A percentile compares a stretch with the other conserved stretches of the same genome.
phyloP scores from a whole-genome alignment of 225 moss, liverwort and hornwort genomes.

The Anthoceros angustus region DNA sequence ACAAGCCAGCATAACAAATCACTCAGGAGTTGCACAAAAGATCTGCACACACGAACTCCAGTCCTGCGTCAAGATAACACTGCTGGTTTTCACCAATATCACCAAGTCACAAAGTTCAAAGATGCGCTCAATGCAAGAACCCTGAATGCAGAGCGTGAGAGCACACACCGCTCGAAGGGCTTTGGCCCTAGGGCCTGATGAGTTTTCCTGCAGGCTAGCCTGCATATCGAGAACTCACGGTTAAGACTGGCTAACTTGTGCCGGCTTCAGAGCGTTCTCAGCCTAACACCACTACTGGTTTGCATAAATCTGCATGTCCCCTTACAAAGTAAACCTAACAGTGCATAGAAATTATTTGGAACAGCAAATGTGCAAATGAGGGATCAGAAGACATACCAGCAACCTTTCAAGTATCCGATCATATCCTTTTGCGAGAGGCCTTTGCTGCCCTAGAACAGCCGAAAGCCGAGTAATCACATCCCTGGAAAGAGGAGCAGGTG shows the following conservation, averaged over 20 bases:
- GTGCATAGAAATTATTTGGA: not conserved
- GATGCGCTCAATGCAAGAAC: not conserved
- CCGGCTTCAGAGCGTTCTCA: not conserved
- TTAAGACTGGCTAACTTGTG: not conserved
- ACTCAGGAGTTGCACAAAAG: not conserved
- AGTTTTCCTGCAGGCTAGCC: slow-evolving; percentile 84
- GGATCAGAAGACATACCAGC: slow-evolving; percentile 25
- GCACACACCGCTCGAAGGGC: slow-evolving; percentile 70
- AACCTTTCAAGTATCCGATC: slow-evolving; percentile 90
- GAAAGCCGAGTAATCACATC: slow-evolving; percentile 53
- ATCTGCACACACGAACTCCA: slow-evolving; percentile 4
- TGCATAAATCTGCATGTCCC: too few relatives aligned
- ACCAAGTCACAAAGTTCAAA: not conserved
- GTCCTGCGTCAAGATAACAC: not conserved
- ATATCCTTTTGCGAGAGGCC: slow-evolving; percentile 84
- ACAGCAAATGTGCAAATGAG: not conserved
- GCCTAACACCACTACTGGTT: too few relatives aligned
- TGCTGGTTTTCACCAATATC: not conserved
- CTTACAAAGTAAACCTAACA: not conserved
- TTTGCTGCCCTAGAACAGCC: slow-evolving; percentile 62
- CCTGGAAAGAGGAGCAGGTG: slow-evolving; percentile 46
- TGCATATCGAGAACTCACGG: slow-evolving; percentile 7
- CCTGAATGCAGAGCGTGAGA: not conserved
- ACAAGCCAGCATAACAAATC: not conserved
- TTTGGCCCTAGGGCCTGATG: slow-evolving; percentile 85